Evolutionary conservation across 1,139 yeast genomes (phyloP).

Genomic region (Geotrichum armillariae): DNA sequence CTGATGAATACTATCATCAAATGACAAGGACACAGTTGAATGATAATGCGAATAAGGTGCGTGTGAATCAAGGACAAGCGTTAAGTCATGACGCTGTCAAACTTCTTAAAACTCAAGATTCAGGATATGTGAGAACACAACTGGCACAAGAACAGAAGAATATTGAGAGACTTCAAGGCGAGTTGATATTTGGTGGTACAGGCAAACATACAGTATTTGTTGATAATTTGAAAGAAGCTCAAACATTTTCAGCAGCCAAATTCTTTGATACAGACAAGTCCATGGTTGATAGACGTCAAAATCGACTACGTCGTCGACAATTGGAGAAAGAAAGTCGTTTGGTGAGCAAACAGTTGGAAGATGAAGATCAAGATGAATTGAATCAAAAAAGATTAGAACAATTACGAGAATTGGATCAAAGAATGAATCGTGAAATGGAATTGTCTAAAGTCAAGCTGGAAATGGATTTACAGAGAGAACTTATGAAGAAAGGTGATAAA

Average conservation of each 20-base stretch:
- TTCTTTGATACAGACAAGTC: constrained; percentile 70
- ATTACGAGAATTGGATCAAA: constrained; percentile 47
- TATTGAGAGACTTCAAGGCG: constrained; percentile 60
- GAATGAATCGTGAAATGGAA: constrained; percentile 63
- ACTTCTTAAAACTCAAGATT: constrained; percentile 84
- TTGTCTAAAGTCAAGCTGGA: constrained; percentile 66
- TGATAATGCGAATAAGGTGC: constrained; percentile 16
- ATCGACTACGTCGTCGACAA: constrained; percentile 66
- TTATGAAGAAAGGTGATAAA: constrained; percentile 88
- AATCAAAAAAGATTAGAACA: constrained; percentile 57
- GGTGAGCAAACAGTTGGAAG: constrained; percentile 34
- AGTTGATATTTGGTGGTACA: constrained; percentile 47
- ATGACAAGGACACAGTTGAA: constrained; percentile 52
- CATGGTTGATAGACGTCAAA: constrained; percentile 64
- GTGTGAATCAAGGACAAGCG: constrained; percentile 16
- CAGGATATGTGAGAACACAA: constrained; percentile 77
- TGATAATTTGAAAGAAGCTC: constrained; percentile 56
- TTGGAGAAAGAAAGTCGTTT: constrained; percentile 40
- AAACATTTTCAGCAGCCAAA: constrained; percentile 59
- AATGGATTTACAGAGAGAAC: constrained; percentile 76
- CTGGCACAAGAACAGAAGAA: constrained; percentile 67
- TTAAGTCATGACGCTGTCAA: constrained; percentile 75
- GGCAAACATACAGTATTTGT: constrained; percentile 86
- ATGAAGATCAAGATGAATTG: constrained; percentile 36
- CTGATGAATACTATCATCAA: constrained; percentile 96